Base-by-base conservation (phyloP, 306 rosid genomes). In the Malus sieversii region DNA sequence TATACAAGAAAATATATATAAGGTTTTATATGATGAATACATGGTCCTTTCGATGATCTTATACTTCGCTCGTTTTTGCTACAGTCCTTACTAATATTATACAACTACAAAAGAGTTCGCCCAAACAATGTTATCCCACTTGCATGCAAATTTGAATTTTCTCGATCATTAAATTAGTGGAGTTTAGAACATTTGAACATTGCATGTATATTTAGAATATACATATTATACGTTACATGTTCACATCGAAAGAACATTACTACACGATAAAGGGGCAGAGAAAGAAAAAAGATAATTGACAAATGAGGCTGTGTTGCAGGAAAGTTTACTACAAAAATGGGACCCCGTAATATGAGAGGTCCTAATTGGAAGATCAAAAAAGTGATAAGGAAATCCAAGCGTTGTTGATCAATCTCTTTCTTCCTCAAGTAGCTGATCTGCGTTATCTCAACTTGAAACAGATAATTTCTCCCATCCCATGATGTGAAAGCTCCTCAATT, bases 341-440 rank as follows among this genome's bases (percentile, higher is more conserved):
- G 70, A 27, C 70, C 44, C 4, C 6, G 44, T 74, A 48, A 20
- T 7, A 16, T 6, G 70, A 74, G 30, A 22, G 75, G 71, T 74
- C 75, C 78, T 44, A 15, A 44, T 16, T 73, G 75, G 72, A 57
- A 77, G 78, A 83, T 83, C 52, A 64, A 55, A 70, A 66, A 77
- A 69, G 84, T 78, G 20, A 22, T 65, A 71, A 44, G 72, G 69
- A n/a, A 62, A 74, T 63, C 75, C 48, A 65, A 71, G 27, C 69
- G 48, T 22, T 77, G 55, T n/a, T 30, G 85, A 82, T 77, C 74
- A 82, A 58, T 84, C 90, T 74, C 79, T 85, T 69, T 84, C 89
- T 20, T 58, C 72, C 60, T 69, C 38, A 22, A 5, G 59, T 18
- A 7, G 22, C 3, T 20, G 20, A 11, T 22, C 29, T 23, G 8